Evolutionary conservation across 768 basidiomycete species (phyloP).

Genomic region (Auricularia auricula-judae): DNA sequence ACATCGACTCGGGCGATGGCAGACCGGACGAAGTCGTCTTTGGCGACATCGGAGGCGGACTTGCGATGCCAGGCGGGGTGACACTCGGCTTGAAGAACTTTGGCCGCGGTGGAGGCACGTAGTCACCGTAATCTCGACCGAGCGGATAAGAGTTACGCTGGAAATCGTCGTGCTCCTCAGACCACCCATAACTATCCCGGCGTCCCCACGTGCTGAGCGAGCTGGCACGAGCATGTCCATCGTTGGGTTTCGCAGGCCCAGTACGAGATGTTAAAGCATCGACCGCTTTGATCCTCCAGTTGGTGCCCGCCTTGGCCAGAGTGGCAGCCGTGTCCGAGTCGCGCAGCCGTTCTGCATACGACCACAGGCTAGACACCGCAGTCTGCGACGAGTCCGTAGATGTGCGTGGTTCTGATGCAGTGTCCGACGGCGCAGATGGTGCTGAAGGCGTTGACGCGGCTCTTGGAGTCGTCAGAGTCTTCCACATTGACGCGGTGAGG

Average conservation of each 20-base stretch:
- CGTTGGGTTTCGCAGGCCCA: neutral
- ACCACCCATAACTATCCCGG: neutral
- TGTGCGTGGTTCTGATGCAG: slow-evolving; percentile 9
- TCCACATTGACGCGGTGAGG: neutral
- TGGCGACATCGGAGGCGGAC: neutral
- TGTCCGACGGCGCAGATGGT: slow-evolving; percentile 7
- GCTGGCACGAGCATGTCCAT: neutral
- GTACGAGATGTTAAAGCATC: neutral
- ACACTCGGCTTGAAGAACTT: slow-evolving; percentile 2
- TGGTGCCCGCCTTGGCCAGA: slow-evolving; percentile 62
- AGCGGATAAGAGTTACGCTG: neutral
- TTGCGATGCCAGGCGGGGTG: neutral
- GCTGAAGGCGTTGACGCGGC: neutral
- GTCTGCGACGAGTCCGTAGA: slow-evolving; percentile 7
- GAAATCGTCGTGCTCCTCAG: neutral
- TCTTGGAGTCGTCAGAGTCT: neutral
- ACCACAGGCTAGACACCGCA: slow-evolving; percentile 38
- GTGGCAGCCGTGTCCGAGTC: slow-evolving; percentile 63
- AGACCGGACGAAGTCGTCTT: neutral
- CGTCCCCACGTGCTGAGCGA: neutral
- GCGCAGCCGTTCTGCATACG: slow-evolving; percentile 62
- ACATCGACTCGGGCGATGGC: neutral
- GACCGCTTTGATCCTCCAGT: slow-evolving; percentile 56
- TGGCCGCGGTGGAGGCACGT: neutral
- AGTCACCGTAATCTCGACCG: neutral